These are phyloP conservation scores for sunflower (Helianthus annuus) DNA, from an alignment of 129 eudicot genomes.

Conservation along the genomic window DNA sequence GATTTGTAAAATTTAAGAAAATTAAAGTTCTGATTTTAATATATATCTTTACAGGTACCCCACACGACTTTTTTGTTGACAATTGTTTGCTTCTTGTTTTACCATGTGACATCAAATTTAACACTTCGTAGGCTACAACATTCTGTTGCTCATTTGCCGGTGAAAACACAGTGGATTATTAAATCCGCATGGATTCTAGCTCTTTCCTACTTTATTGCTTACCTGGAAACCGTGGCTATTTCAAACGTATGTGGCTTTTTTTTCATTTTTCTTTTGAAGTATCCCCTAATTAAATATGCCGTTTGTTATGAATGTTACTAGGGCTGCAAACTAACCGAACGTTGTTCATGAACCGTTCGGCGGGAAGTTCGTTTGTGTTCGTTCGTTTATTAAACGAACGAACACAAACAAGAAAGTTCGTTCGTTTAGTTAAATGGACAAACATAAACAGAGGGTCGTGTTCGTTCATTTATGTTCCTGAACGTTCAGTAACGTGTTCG, in stretches of 20 bases:
- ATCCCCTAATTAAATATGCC: background rate
- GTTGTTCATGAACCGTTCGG: too few relatives aligned
- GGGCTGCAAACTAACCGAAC: too few relatives aligned
- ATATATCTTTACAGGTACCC: conserved; percentile 62
- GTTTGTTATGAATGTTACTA: background rate
- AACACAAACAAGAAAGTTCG: too few relatives aligned
- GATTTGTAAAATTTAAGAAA: background rate
- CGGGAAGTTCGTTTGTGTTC: too few relatives aligned
- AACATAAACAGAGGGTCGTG: too few relatives aligned
- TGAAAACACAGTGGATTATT: conserved; percentile 60
- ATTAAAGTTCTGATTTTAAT: background rate
- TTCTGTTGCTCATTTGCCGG: conserved; percentile 66
- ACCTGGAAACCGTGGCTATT: conserved; percentile 87
- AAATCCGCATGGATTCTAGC: conserved; percentile 84
- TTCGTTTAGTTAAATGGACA: too few relatives aligned
- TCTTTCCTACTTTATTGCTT: conserved; percentile 81
- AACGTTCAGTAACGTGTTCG: too few relatives aligned
- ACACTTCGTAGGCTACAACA: conserved; percentile 82
- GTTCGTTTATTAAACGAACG: too few relatives aligned
- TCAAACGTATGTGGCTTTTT: conserved; percentile 59
- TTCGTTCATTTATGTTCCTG: too few relatives aligned
- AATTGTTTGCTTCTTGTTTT: conserved; percentile 84
- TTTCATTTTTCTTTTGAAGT: background rate
- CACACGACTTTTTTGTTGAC: conserved; percentile 92
- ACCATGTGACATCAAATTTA: conserved; percentile 84